Percentiles rank a stretch among this genome's conserved stretches.
These are phyloP conservation scores for Penicillium sp. DNA, from an alignment of 2,329 filamentous ascomycete genomes.

Conservation along the genomic window DNA sequence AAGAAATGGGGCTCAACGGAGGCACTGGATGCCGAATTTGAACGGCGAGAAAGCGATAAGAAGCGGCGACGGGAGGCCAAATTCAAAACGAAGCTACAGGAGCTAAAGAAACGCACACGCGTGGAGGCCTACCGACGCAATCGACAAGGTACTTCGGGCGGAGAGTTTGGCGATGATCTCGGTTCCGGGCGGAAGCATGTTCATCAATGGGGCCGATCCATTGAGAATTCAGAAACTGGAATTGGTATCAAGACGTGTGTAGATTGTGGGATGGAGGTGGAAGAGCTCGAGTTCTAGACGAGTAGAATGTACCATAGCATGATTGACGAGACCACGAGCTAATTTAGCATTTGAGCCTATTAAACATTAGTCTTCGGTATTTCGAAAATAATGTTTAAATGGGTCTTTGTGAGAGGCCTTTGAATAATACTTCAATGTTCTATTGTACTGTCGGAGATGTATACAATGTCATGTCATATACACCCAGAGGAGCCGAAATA, in stretches of 20 bases:
- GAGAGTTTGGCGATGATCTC: slow-evolving; percentile 74
- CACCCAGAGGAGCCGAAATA: background rate
- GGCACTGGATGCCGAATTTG: slow-evolving; percentile 84
- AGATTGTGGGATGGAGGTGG: slow-evolving; percentile 67
- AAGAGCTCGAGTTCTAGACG: slow-evolving; percentile 62
- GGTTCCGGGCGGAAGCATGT: slow-evolving; percentile 70
- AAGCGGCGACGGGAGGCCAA: slow-evolving; percentile 86
- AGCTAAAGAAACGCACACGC: slow-evolving; percentile 88
- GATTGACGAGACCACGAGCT: background rate
- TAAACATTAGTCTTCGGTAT: too few species aligned
- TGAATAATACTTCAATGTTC: background rate
- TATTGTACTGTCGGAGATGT: background rate
- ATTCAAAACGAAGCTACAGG: slow-evolving; percentile 83
- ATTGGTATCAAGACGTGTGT: slow-evolving; percentile 69
- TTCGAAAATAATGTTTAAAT: background rate
- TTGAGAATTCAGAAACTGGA: slow-evolving; percentile 59
- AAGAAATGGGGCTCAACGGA: slow-evolving; percentile 90
- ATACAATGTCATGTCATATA: background rate
- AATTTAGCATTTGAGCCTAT: background rate
- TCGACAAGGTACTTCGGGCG: slow-evolving; percentile 52
- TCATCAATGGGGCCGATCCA: slow-evolving; percentile 74
- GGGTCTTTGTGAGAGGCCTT: background rate
- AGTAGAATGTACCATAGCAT: slow-evolving; percentile 3
- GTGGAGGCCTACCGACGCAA: slow-evolving; percentile 84
- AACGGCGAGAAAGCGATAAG: slow-evolving; percentile 72